These are phyloP conservation scores for Asterionellopsis glacialis DNA, from an alignment of 108 stramenopile species.

Conservation along the genomic window DNA sequence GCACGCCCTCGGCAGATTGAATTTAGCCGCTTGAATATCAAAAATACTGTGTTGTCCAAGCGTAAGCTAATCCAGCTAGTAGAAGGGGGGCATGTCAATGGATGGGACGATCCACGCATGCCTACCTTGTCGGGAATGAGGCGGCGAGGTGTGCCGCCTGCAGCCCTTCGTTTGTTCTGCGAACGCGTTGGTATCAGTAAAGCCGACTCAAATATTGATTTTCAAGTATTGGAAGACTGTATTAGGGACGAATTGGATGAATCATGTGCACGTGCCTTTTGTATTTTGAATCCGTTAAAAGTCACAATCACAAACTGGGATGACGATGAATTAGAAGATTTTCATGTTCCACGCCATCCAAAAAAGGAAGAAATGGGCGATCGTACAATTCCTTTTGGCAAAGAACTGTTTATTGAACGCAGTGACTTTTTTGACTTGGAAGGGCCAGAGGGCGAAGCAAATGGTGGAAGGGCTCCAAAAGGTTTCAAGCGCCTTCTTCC, in stretches of 20 bases:
- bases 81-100: slow-evolving; percentile 59
- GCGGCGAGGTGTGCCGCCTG: slow-evolving; percentile 82
- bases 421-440: slow-evolving; percentile 86
- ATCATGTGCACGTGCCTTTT: slow-evolving; percentile 67
- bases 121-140: slow-evolving; percentile 90
- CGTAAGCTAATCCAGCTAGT: slow-evolving; percentile 95
- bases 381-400: slow-evolving; percentile 78
- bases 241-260: slow-evolving; percentile 81
- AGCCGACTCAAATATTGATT: slow-evolving; percentile 85
- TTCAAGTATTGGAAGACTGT: slow-evolving; percentile 79
- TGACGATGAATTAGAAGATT: slow-evolving; percentile 48
- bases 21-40: slow-evolving; percentile 88
- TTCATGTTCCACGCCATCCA: slow-evolving; percentile 77
- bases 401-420: slow-evolving; percentile 74
- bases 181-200: slow-evolving; percentile 90
- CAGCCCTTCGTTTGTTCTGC: slow-evolving; percentile 80
- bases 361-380: slow-evolving; percentile 70
- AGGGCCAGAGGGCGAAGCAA: slow-evolving; percentile 67
- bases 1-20: slow-evolving; percentile 84
- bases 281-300: slow-evolving; percentile 78
- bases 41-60: slow-evolving; percentile 89
- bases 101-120: slow-evolving; percentile 99
- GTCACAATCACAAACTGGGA: slow-evolving; percentile 86
- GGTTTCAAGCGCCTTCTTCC: slow-evolving; percentile 86
- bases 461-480: slow-evolving; percentile 59